These are phyloP conservation scores for Backusella luteola DNA, from an alignment of 192 early-diverging fungal genomes.

Conservation along the genomic window DNA sequence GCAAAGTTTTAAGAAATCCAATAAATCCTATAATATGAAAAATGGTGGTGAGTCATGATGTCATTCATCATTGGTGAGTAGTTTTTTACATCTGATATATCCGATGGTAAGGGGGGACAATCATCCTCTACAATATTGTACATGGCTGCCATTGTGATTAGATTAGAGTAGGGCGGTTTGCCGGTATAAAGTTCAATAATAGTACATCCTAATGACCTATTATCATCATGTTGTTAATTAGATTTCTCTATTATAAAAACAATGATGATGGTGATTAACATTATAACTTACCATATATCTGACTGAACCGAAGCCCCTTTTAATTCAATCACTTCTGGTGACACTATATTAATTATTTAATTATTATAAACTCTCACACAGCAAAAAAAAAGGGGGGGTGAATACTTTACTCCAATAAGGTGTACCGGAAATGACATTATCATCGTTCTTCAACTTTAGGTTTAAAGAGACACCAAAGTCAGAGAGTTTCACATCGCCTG, in stretches of 20 bases:
- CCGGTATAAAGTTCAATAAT: conserved; percentile 92
- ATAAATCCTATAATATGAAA: conserved; percentile 47
- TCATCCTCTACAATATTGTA: conserved; percentile 95
- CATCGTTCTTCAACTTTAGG: conserved; percentile 64
- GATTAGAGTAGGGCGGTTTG: conserved; percentile 85
- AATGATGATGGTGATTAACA: not conserved
- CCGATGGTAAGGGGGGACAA: conserved; percentile 80
- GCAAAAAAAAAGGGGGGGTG: too few relatives aligned
- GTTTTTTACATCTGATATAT: conserved; percentile 56
- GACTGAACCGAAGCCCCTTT: conserved; percentile 84
- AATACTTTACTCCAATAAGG: conserved; percentile 69
- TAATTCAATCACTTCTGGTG: conserved; percentile 91
- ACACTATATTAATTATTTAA: conserved; percentile 47
- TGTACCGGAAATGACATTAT: conserved; percentile 73
- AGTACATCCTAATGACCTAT: conserved; percentile 87
- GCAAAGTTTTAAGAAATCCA: conserved; percentile 79
- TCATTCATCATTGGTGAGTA: not conserved
- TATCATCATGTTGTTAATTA: not conserved
- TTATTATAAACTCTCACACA: not conserved
- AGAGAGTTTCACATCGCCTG: conserved; percentile 89
- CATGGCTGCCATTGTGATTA: conserved; percentile 85
- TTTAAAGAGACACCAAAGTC: conserved; percentile 97
- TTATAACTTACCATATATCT: conserved; percentile 79
- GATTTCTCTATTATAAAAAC: not conserved
- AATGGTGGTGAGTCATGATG: not conserved